Conservation (phyloP, 2,329 filamentous ascomycete genomes). For the Cadophora sp. region DNA sequence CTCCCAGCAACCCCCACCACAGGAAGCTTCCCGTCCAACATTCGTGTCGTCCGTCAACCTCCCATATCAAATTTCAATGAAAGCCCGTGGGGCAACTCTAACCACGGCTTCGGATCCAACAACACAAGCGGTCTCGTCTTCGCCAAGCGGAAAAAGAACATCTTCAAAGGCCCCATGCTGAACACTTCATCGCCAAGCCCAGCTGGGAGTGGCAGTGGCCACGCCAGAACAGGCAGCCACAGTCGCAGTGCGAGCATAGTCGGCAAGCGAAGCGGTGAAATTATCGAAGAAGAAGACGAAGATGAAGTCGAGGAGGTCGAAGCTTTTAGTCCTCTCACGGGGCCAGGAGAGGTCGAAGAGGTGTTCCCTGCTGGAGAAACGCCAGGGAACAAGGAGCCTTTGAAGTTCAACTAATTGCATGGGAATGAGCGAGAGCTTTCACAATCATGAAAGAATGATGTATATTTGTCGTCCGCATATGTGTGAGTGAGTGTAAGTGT, state of each 20-base stretch:
- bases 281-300: constrained; percentile 71
- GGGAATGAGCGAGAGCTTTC: not conserved
- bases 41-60: constrained; percentile 76
- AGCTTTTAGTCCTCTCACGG: constrained; percentile 58
- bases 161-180: constrained; percentile 82
- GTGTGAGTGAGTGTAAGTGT: constrained; percentile 1
- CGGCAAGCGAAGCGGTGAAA: constrained; percentile 74
- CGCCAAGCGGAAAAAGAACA: constrained; percentile 78
- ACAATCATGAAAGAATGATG: constrained; percentile 3
- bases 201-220: constrained; percentile 41
- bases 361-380: constrained; percentile 36
- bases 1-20: constrained; percentile 85
- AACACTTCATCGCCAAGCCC: constrained; percentile 46
- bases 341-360: constrained; percentile 41
- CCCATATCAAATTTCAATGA: constrained; percentile 63
- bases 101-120: constrained; percentile 60
- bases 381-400: constrained; percentile 24
- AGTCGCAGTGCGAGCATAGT: constrained; percentile 67
- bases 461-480: constrained; percentile 6
- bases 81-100: constrained; percentile 57
- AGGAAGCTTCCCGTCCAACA: constrained; percentile 80
- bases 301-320: constrained; percentile 58
- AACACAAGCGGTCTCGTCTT: constrained; percentile 73
- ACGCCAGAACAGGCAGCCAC: constrained; percentile 45
- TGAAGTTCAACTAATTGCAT: constrained; percentile 11